A percentile compares a stretch with the other conserved stretches of the same genome.
phyloP scores from a whole-genome alignment of 257 asterid genomes.

The Salvia hispanica region DNA sequence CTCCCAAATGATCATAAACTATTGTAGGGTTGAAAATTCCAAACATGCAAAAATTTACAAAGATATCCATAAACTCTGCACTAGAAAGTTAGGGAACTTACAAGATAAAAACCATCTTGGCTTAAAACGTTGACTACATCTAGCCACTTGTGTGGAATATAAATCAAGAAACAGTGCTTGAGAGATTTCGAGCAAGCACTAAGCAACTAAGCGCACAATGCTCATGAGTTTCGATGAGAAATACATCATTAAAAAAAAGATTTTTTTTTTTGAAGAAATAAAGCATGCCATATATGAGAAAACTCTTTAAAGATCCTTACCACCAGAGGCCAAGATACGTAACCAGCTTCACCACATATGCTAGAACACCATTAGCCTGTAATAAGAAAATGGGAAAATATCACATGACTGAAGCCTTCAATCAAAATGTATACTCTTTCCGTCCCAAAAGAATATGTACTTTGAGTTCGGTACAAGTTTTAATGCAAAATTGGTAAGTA shows the following conservation, averaged over 20 bases:
- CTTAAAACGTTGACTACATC: background rate
- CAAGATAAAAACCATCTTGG: constrained; percentile 23
- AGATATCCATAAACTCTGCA: constrained; percentile 26
- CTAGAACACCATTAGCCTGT: constrained; percentile 90
- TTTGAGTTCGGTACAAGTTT: too few species aligned
- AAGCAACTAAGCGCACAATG: constrained; percentile 6
- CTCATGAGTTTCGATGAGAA: constrained; percentile 1
- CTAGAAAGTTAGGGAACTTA: constrained; percentile 9
- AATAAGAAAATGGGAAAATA: constrained; percentile 29
- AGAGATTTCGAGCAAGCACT: constrained; percentile 5
- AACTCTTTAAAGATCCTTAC: constrained; percentile 45
- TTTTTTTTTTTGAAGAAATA: constrained; percentile 21
- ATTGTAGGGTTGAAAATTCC: constrained; percentile 82
- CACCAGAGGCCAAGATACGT: constrained; percentile 88
- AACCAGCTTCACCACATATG: constrained; percentile 73
- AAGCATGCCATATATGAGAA: constrained; percentile 13
- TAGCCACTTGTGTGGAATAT: background rate
- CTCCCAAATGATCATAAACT: constrained; percentile 93
- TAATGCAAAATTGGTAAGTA: too few species aligned
- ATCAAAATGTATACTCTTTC: background rate
- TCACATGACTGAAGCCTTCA: constrained; percentile 20
- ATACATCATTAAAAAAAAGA: constrained; percentile 4
- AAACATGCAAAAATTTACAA: constrained; percentile 57
- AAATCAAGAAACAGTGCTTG: constrained; percentile 3
- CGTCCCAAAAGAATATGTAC: too few species aligned